These are phyloP conservation scores for Fusarium penzigii DNA, from an alignment of 2,329 filamentous ascomycete species.

Conservation along the genomic window DNA sequence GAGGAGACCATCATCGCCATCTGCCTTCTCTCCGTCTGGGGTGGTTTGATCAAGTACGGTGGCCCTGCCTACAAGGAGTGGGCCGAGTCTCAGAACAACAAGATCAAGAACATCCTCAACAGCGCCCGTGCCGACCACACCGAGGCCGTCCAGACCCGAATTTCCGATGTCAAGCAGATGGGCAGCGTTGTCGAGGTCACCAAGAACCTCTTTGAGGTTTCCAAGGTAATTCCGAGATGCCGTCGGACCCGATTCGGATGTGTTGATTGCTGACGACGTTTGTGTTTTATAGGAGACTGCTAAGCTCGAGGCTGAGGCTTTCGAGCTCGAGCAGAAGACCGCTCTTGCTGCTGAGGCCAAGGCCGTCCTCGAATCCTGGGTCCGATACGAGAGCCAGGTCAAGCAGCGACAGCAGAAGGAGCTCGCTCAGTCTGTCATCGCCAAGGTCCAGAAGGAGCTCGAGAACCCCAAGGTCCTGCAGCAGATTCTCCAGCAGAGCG, in stretches of 20 bases:
- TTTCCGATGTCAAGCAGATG: conserved; percentile 93
- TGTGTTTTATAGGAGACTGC: conserved; percentile 78
- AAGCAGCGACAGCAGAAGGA: conserved; percentile 99
- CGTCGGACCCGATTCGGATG: conserved; percentile 6
- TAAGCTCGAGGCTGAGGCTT: conserved; percentile 91
- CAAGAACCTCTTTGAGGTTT: conserved; percentile 95
- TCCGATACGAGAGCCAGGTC: conserved; percentile 96
- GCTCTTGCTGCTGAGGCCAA: conserved; percentile 92
- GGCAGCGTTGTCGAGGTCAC: conserved; percentile 92
- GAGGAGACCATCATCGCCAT: conserved; percentile 96
- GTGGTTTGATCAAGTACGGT: conserved; percentile 87
- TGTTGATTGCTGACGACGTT: conserved; percentile 22
- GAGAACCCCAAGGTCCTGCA: conserved; percentile 97
- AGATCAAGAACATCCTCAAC: conserved; percentile 95
- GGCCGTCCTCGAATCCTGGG: conserved; percentile 95
- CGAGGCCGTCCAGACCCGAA: conserved; percentile 90
- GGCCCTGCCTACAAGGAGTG: conserved; percentile 91
- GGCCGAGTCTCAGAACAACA: conserved; percentile 84
- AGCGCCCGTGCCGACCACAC: conserved; percentile 93
- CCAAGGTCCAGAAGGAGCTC: conserved; percentile 98
- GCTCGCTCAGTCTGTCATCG: conserved; percentile 87
- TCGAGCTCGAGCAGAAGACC: conserved; percentile 95
- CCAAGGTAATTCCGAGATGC: conserved; percentile 69
- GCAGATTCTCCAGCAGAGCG: conserved; percentile 96
- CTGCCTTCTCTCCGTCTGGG: conserved; percentile 91